These are phyloP conservation scores for Myrica gale DNA, from an alignment of 306 rosid species.

Conservation along the genomic window DNA sequence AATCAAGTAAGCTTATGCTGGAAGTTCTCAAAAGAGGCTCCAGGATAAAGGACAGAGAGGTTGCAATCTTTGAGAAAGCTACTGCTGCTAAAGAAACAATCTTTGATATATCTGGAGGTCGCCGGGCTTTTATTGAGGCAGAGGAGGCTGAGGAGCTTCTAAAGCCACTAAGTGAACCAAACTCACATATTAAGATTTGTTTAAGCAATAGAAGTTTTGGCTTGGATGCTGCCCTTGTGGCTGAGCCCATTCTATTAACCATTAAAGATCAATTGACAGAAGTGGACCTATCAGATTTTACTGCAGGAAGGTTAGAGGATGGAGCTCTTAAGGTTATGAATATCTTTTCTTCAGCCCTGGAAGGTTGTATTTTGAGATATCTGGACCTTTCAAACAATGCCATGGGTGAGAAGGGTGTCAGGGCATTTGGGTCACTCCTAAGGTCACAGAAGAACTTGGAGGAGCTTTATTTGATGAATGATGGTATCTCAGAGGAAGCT, in stretches of 20 bases:
- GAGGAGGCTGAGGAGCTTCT: slow-evolving; percentile 71
- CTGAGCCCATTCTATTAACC: slow-evolving; percentile 62
- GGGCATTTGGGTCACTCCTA: slow-evolving; percentile 69
- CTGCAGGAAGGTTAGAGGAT: slow-evolving; percentile 81
- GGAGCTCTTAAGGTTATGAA: slow-evolving; percentile 83
- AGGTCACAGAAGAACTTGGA: slow-evolving; percentile 66
- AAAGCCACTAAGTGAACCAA: slow-evolving; percentile 53
- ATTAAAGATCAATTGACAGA: slow-evolving; percentile 65
- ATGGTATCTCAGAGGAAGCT: slow-evolving; percentile 93
- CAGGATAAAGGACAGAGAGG: slow-evolving; percentile 45
- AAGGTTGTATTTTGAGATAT: slow-evolving; percentile 62
- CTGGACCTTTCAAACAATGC: slow-evolving; percentile 80
- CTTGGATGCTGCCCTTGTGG: slow-evolving; percentile 70
- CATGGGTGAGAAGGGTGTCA: slow-evolving; percentile 80
- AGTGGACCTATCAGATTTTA: slow-evolving; percentile 75
- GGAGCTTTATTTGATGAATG: slow-evolving; percentile 92
- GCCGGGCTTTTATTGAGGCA: slow-evolving; percentile 59
- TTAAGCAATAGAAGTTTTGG: slow-evolving; percentile 90
- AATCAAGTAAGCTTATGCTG: slow-evolving; percentile 87
- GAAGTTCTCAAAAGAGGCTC: slow-evolving; percentile 83
- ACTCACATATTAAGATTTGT: slow-evolving; percentile 57
- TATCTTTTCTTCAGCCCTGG: slow-evolving; percentile 70
- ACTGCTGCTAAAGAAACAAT: slow-evolving; percentile 36
- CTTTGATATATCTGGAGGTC: slow-evolving; percentile 84
- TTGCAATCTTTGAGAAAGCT: slow-evolving; percentile 36